Conservation (phyloP, 2,329 filamentous ascomycete genomes). For the Pyrenochaeta sp. region DNA sequence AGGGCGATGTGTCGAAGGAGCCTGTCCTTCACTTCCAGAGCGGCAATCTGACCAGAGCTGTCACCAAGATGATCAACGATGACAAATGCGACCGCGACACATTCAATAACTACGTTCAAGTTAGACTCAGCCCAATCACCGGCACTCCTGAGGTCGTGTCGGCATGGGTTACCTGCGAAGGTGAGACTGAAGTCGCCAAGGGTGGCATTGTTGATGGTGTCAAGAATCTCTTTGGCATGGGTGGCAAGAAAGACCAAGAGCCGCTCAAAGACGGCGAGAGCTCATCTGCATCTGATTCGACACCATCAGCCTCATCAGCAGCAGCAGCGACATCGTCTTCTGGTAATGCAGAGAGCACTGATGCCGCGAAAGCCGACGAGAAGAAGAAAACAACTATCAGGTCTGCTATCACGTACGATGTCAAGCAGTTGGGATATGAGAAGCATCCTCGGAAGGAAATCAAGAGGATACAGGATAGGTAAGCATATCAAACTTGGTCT, state of each 20-base stretch:
- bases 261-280: slow-evolving; percentile 65
- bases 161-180: slow-evolving; percentile 85
- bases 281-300: slow-evolving; percentile 54
- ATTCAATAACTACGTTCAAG: slow-evolving; percentile 80
- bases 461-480: slow-evolving; percentile 67
- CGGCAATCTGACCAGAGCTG: slow-evolving; percentile 84
- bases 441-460: slow-evolving; percentile 69
- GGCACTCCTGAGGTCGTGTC: slow-evolving; percentile 81
- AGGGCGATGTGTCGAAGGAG: slow-evolving; percentile 60
- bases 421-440: slow-evolving; percentile 58
- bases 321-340: slow-evolving; percentile 53
- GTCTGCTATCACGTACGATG: slow-evolving; percentile 61
- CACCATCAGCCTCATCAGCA: slow-evolving; percentile 54
- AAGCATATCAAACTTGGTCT: slow-evolving; percentile 6
- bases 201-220: slow-evolving; percentile 89
- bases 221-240: slow-evolving; percentile 95
- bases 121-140: slow-evolving; percentile 75
- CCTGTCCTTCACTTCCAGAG: slow-evolving; percentile 74
- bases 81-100: slow-evolving; percentile 79
- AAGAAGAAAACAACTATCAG: slow-evolving; percentile 62
- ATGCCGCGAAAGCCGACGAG: slow-evolving; percentile 57
- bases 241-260: slow-evolving; percentile 85
- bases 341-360: slow-evolving; percentile 55
- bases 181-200: slow-evolving; percentile 74
- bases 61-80: slow-evolving; percentile 79